Percentiles rank a stretch among this genome's conserved stretches.
phyloP scores from a whole-genome alignment of 1,284 basidiomycete species.

The Peniophora sp. region DNA sequence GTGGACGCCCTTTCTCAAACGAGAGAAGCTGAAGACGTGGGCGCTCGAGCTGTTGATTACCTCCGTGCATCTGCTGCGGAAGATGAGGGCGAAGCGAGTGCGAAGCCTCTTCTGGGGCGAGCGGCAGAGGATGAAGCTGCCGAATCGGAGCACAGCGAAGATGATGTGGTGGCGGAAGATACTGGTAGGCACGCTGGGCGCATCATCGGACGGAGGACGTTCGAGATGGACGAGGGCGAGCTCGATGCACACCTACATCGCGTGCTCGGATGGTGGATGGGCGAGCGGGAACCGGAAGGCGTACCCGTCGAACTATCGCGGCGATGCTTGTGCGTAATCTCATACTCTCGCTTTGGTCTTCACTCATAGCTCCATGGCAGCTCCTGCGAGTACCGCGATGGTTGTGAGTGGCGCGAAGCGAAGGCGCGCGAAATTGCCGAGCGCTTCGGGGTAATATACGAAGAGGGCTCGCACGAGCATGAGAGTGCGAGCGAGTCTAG shows the following conservation, averaged over 20 bases:
- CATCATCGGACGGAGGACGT: constrained; percentile 63
- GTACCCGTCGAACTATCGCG: constrained; percentile 54
- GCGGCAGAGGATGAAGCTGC: constrained; percentile 1
- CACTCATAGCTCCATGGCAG: too few relatives aligned
- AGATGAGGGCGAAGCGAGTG: neutral
- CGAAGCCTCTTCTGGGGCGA: neutral
- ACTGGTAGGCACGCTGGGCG: constrained; percentile 11
- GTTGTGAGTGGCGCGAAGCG: constrained; percentile 78
- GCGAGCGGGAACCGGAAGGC: constrained; percentile 55
- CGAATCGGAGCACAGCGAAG: constrained; percentile 11
- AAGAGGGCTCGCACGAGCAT: neutral
- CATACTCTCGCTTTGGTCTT: too few relatives aligned
- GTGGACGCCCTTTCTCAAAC: neutral
- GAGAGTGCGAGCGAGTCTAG: too few relatives aligned
- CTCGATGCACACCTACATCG: constrained; percentile 52
- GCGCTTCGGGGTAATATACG: neutral
- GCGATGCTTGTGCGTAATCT: constrained; percentile 58
- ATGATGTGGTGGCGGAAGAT: constrained; percentile 3
- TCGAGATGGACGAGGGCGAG: constrained; percentile 45
- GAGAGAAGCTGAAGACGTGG: neutral
- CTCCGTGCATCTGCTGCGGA: neutral
- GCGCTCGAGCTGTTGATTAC: neutral
- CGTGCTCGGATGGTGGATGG: constrained; percentile 71
- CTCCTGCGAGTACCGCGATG: constrained; percentile 71
- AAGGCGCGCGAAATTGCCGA: constrained; percentile 41